Base-by-base conservation (phyloP, 2,329 filamentous ascomycete genomes). In the Arthroderma sp. region DNA sequence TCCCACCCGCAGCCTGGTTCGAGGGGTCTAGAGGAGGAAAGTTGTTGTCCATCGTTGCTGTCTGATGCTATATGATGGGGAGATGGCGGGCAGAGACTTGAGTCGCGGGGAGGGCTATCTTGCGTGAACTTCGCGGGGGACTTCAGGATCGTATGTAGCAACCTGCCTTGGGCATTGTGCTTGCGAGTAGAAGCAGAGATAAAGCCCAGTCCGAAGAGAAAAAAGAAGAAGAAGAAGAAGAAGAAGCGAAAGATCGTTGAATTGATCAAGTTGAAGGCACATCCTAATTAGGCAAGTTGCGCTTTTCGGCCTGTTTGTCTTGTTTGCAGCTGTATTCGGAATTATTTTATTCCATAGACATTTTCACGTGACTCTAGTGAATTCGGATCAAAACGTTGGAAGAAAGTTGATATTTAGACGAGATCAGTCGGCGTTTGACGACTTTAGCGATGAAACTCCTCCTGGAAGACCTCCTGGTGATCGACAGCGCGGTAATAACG, bases 1-100 rank as follows among this genome's bases (percentile, higher is more conserved):
- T 17, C 5, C 19, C 19, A 15, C 21, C 21, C 15, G 54, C 25
- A 21, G 33, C 25, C 21, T 55, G 53, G 25, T 31, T 53, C 11
- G 23, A 7, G 31, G 21, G 21, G 15, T 44, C 39, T 44, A 33
- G 15, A 11, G 37, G 21, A 6, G 54, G 54, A n/a, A 43, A 44
- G 23, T 55, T 55, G 23, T 55, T 55, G 37, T 55, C 54, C 54
- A 55, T 55, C 15, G n/a, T 35, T n/a, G 17, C 19, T n/a, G n/a
- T 44, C 35, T 43, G 4, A 13, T 1, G 31, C 19, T 21, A 6
- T 11, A 38, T 2, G 13, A 19, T 54, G 31, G 31, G 2, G 23
- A 6, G 5, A 23, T 21, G 33, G 51, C 17, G 33, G 51, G 33
- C 11, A 8, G 51, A 28, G 33, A 23, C 15, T n/a, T 25, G n/a